Evolutionary conservation across 805 yeast genomes (phyloP).

Genomic region (Torulaspora indica): DNA sequence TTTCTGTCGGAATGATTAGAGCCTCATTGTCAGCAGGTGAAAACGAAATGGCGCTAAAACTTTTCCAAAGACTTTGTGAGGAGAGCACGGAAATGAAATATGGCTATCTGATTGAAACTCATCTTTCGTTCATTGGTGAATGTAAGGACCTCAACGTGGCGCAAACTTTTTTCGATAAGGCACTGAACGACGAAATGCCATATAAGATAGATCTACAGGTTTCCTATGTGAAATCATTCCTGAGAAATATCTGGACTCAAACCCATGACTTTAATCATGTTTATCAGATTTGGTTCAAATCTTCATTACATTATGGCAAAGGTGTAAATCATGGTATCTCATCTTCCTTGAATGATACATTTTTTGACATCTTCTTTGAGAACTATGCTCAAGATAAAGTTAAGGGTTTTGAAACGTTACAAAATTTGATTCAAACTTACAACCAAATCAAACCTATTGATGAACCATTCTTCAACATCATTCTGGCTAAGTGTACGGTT

Average conservation of each 20-base stretch:
- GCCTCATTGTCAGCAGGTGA: conserved; percentile 64
- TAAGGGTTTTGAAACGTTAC: conserved; percentile 55
- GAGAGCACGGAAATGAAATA: conserved; percentile 44
- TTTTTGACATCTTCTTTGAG: conserved; percentile 63
- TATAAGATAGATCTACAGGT: conserved; percentile 67
- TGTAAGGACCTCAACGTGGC: conserved; percentile 70
- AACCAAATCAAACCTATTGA: conserved; percentile 56
- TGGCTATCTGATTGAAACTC: conserved; percentile 64
- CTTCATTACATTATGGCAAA: conserved; percentile 54
- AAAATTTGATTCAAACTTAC: conserved; percentile 52
- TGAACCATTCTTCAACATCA: conserved; percentile 77
- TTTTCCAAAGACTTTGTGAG: conserved; percentile 56
- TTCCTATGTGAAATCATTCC: conserved; percentile 61
- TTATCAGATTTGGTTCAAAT: conserved; percentile 56
- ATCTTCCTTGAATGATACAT: conserved; percentile 63
- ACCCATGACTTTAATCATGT: conserved; percentile 56
- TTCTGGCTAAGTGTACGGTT: conserved; percentile 57
- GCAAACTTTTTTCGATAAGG: conserved; percentile 68
- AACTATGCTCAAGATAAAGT: conserved; percentile 45
- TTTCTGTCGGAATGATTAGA: conserved; percentile 68
- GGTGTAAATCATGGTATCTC: conserved; percentile 64
- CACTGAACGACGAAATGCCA: conserved; percentile 64
- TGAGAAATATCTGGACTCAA: conserved; percentile 55
- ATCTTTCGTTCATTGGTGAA: conserved; percentile 71
- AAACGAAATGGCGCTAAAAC: conserved; percentile 58